These are phyloP conservation scores for Paulinella micropora DNA, from an alignment of 78 protist species.

Conservation along the genomic window DNA sequence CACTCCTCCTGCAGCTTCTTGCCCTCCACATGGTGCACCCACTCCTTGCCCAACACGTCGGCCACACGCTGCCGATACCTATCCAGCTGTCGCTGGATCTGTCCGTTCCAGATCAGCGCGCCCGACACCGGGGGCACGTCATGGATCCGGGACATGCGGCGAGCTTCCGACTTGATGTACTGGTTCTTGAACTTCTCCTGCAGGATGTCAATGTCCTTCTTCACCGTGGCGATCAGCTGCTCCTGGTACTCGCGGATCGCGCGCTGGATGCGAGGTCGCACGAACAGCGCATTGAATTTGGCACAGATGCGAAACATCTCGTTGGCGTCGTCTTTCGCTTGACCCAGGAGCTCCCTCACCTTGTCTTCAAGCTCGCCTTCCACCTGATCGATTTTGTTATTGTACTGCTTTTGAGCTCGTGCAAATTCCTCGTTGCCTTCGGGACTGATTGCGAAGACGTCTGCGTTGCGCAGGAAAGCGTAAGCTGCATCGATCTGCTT, in stretches of 20 bases:
- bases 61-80: neutral
- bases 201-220: neutral
- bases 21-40: slow-evolving; percentile 9
- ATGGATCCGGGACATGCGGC: neutral
- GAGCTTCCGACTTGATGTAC: neutral
- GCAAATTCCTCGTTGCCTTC: neutral
- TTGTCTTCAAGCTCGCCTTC: neutral
- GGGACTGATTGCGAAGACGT: too few relatives aligned
- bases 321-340: slow-evolving; percentile 2
- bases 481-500: neutral
- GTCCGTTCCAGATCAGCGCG: neutral
- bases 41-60: slow-evolving; percentile 10
- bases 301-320: slow-evolving; percentile 16
- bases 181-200: neutral
- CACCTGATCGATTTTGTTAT: neutral
- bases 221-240: too few relatives aligned
- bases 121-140: slow-evolving; percentile 11
- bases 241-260: too few relatives aligned
- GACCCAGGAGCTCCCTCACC: neutral
- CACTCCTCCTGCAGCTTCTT: neutral
- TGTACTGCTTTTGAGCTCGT: neutral
- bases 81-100: slow-evolving; percentile 11
- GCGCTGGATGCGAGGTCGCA: neutral
- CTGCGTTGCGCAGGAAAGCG: neutral
- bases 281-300: neutral